Evolutionary conservation across 345 rosid species (phyloP), one percentile per base, ranked within the genome.

Genomic region (Salix koriyanagi): DNA sequence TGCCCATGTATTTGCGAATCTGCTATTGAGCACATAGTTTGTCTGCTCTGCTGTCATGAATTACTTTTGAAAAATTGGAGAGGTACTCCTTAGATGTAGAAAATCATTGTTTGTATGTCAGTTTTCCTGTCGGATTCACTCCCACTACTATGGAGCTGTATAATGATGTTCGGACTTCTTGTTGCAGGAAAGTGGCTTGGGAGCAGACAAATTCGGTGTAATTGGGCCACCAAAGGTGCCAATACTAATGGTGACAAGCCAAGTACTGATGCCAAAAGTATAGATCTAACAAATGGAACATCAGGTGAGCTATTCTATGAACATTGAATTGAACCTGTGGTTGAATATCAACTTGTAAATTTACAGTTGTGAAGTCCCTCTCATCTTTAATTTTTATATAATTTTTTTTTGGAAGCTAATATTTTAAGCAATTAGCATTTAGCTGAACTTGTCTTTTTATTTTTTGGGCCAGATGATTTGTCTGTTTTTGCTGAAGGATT

Each of bases 191-290:
- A 93, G 83, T 96, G 99, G 99, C 87, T 96, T 67, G 94, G 97
- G 62, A 93, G 92, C 83, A 84, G 97, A 80, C 99, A 96, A 86
- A 96, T 96, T 62, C 87, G 98, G 70, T 96, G 99, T 76, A 93
- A 92, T 87, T 96, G 99, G 99, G 99, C 99, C 19, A 86, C 94
- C 36, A 96, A 91, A 85, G 94, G 99, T 65, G 92, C 98, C 74
- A 84, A 79, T 72, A 62, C 87, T 72, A 90, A 84, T 77, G 99
- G 93, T 48, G 99, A 96, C 79, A 96, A 87, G 84, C 96, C 79
- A 74, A 91, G 88, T 79, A 83, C 91, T 76, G 98, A 93, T 80
- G 85, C 87, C 70, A 91, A 92, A 82, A 91, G 94, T 79, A 89
- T 91, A 69, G 98, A 93, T 75, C 88, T 96, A 71, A 91, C 96